Evolutionary conservation across 345 rosid species (phyloP), one percentile per base, ranked within the genome.

Genomic region (Sonneratia caseolaris): DNA sequence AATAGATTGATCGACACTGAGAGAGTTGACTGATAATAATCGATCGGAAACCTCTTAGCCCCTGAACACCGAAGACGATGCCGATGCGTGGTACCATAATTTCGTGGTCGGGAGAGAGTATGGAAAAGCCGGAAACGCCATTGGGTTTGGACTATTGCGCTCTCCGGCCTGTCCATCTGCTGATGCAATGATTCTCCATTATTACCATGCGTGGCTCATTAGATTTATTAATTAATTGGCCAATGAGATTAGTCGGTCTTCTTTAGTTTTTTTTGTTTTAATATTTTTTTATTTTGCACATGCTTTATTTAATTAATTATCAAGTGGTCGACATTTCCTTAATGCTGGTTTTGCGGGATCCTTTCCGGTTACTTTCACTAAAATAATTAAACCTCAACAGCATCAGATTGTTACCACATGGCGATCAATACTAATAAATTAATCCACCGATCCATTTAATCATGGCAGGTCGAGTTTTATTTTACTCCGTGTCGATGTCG

Each of bases 141-240:
- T 48, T 40, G 43, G 51, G 13, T 47, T 47, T 67, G 75, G 66
- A 66, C 75, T 82, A 4, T 62, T 62, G 36, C 37, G 36, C 66
- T n/a, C 35, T 59, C 64, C 18, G 73, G 32, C 32, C 32, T 0
- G 1, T 72, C 37, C 71, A 38, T 57, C 35, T 76, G 79, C 79
- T 79, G 86, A 82, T 78, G 85, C 71, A 62, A 81, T 79, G 88
- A 80, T 82, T 86, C 90, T 72, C 79, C 86, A 74, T 82, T 77
- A 76, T 74, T 66, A 13, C 9, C 9, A 40, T 40, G 43, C 9
- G 43, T 77, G 59, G 72, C 47, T 76, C 59, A 78, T 11, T 57
- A 21, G 18, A 57, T 57, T n/a, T 12, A n/a, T n/a, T 27, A 27
- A 27, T 62, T 11, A 8, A 2, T 3, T 5, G 66, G 66, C 66